Percentiles rank a stretch among this genome's conserved stretches.
Evolutionary conservation across 1,284 basidiomycete species (phyloP).

Genomic region (Melampsora americana): DNA sequence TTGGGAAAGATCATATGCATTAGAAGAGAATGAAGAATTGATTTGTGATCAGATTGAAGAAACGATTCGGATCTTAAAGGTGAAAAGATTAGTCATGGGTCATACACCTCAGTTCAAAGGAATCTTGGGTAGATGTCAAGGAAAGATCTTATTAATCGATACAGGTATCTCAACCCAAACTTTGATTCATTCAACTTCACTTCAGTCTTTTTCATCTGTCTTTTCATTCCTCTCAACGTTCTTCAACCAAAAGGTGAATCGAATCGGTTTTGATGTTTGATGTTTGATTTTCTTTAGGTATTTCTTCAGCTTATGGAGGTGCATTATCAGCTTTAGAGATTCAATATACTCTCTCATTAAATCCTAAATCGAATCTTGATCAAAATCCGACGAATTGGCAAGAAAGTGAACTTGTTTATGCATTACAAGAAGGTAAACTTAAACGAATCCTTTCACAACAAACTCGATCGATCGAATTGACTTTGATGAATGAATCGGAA

Average conservation of each 20-base stretch:
- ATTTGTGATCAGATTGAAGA: slow-evolving; percentile 70
- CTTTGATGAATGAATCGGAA: not conserved
- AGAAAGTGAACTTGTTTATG: slow-evolving; percentile 28
- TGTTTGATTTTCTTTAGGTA: slow-evolving; percentile 63
- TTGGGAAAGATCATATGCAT: slow-evolving; percentile 69
- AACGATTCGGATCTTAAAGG: slow-evolving; percentile 69
- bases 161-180: too few relatives aligned
- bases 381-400: not conserved
- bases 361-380: slow-evolving; percentile 4
- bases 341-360: slow-evolving; percentile 61
- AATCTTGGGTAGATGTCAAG: slow-evolving; percentile 76
- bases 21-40: slow-evolving; percentile 63
- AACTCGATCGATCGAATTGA: not conserved
- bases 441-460: slow-evolving; percentile 11
- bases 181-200: too few relatives aligned
- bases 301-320: slow-evolving; percentile 90
- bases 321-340: slow-evolving; percentile 79
- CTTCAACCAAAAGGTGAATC: too few relatives aligned
- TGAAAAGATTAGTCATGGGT: slow-evolving; percentile 82
- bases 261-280: too few relatives aligned
- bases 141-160: slow-evolving; percentile 86
- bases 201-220: too few relatives aligned
- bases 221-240: too few relatives aligned
- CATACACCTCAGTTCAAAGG: slow-evolving; percentile 85
- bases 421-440: slow-evolving; percentile 24